Percentiles rank a stretch among this genome's conserved stretches.
Conservation (phyloP, 371 early-diverging fungal genomes). For the Mucor sp. region DNA sequence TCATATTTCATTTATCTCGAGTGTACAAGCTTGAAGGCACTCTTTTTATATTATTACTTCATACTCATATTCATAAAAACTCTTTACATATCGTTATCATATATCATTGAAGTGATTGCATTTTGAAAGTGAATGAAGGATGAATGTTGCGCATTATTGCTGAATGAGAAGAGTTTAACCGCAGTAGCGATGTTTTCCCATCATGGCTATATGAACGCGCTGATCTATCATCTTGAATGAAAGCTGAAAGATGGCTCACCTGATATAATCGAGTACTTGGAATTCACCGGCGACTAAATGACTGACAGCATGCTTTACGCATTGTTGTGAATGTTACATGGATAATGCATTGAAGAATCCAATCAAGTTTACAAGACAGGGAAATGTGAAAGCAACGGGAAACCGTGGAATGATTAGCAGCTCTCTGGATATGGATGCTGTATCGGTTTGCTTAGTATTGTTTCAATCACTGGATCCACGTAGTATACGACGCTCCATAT, state of each 20-base stretch:
- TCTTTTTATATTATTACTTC: not conserved
- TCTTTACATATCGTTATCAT: not conserved
- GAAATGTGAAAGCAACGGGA: not conserved
- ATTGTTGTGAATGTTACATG: not conserved
- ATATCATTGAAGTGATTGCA: not conserved
- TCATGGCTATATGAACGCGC: not conserved
- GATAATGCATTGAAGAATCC: not conserved
- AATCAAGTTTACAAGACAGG: not conserved
- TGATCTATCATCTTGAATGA: too few relatives aligned
- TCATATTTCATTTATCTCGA: not conserved
- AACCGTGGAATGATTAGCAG: not conserved
- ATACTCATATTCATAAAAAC: not conserved
- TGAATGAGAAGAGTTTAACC: not conserved
- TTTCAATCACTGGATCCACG: not conserved
- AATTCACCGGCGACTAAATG: not conserved
- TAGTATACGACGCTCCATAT: not conserved
- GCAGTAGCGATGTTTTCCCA: not conserved
- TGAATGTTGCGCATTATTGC: not conserved
- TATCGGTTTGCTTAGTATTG: not conserved
- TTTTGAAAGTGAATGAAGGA: too few relatives aligned
- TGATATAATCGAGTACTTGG: not conserved
- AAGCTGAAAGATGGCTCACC: not conserved
- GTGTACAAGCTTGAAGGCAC: not conserved
- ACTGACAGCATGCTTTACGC: not conserved
- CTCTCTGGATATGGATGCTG: too few relatives aligned